Base-by-base conservation (phyloP, 2,329 filamentous ascomycete genomes). In the Cytospora paraplurivora region DNA sequence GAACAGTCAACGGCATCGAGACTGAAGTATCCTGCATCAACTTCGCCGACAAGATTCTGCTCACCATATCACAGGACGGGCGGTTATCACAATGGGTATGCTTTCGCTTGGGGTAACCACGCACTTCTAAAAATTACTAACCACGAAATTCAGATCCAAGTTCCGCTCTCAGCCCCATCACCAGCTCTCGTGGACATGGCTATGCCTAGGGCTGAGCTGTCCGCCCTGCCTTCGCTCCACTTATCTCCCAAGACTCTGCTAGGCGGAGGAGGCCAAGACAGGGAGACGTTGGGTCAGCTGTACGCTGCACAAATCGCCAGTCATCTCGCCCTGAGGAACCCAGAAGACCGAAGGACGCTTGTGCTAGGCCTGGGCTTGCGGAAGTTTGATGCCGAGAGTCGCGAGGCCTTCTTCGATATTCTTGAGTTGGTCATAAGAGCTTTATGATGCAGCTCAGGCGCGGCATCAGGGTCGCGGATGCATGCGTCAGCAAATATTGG, bases 291-390 rank as follows among this genome's bases (percentile, higher is more conserved):
- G 6, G 94, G 92, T 1, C 93, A 97, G 74, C 85, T 97, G 1
- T 89, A 96, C 71, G 93, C 93, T 3, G 91, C 91, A 51, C 94
- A 97, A 71, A 89, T 98, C 68, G 95, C 90, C 6, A 96, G 88
- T 71, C 85, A 89, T 47, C 84, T 99, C 64, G 82, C 88, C 19
- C 85, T 89, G 65, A 88, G 88, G 67, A 83, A 90, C 59, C 87
- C 92, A 1, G 81, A 87, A 54, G 85, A 88, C 67, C 79, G 78
- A 62, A 80, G 87, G 50, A 87, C 80, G 2, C 73, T 90, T n/a
- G 77, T 90, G 11, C 74, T 89, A 3, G 87, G 87, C 0, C 75
- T 90, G 10, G 87, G 87, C 0, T 69, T 89, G 62, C 77, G 77
- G 37, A 83, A 78, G 65, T 73, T 80, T 1, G 80, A 82, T 51